Conservation (phyloP, 176 grass and related monocot species). For the Tillandsia fasciculata region DNA sequence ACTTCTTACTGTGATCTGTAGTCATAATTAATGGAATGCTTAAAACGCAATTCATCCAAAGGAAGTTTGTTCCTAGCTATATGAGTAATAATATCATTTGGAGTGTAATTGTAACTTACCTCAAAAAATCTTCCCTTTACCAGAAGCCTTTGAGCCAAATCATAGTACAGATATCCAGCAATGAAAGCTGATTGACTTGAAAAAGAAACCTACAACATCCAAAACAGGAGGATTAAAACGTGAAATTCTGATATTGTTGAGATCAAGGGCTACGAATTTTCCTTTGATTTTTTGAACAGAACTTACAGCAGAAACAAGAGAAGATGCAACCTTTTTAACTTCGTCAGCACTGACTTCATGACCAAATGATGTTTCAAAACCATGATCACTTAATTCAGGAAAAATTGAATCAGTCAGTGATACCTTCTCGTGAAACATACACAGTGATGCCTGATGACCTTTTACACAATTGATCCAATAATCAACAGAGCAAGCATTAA, state of each 20-base stretch:
- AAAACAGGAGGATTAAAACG: conserved; percentile 25
- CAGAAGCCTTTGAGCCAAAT: conserved; percentile 63
- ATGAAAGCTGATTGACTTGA: conserved; percentile 42
- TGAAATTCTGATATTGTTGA: not conserved
- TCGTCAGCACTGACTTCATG: conserved; percentile 33
- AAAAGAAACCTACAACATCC: conserved; percentile 40
- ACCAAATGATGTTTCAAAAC: conserved; percentile 24
- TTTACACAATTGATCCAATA: conserved; percentile 66
- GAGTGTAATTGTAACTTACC: conserved; percentile 28
- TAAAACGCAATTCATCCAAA: not conserved
- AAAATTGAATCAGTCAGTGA: conserved; percentile 29
- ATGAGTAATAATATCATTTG: not conserved
- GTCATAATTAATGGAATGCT: not conserved
- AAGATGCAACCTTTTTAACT: conserved; percentile 40
- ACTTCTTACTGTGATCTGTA: not conserved
- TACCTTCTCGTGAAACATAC: conserved; percentile 58
- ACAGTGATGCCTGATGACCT: conserved; percentile 35
- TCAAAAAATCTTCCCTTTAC: conserved; percentile 46
- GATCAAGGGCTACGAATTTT: conserved; percentile 7
- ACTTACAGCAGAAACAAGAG: conserved; percentile 64
- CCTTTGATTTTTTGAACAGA: not conserved
- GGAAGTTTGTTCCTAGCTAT: not conserved
- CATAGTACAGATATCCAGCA: conserved; percentile 67
- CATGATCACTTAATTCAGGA: conserved; percentile 26
- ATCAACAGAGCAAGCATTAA: conserved; percentile 27